Base-by-base conservation (phyloP, 768 basidiomycete genomes). In the Trametes meyenii region DNA sequence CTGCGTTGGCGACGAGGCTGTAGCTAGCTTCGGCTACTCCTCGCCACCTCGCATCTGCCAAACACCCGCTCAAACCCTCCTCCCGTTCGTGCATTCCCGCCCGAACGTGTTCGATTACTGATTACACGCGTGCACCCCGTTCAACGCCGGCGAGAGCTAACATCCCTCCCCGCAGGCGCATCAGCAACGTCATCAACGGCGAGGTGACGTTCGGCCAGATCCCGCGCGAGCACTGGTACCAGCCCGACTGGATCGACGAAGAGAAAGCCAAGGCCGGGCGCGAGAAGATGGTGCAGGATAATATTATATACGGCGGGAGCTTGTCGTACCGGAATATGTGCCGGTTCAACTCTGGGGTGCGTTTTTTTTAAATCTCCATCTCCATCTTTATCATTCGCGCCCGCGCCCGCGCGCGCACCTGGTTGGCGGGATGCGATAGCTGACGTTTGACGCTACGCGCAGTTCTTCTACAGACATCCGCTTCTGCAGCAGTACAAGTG, bases 161-260 rank as follows among this genome's bases (percentile, higher is more conserved):
- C 29, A 5, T 6, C 2, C 58, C 26, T 36, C 43, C 36, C 26
- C 48, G 29, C 63, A 71, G 68, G 39, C 67, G 67, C 10, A 59
- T 75, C 11, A 60, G 61, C 33, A 68, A 69, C 26, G 60, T 72
- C 44, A 62, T 70, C 38, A 46, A 59, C 12, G 74, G 79, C 2
- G 74, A 77, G 4, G 76, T 83, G 39, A 69, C 74, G 17, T 89
- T 85, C 65, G 87, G 86, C n/a, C 69, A 79, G 5, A 83, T 92
- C 26, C 82, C 85, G 21, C 72, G 71, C 38, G 79, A 84, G 1
- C 81, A 89, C 58, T 92, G 90, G 90, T 74, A 76, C 63, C 90
- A 90, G 70, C 90, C 90, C 0, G 80, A 79, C 33, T 89, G 81
- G 83, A 83, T 92, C 46, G 88, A 92, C 66, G 88, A 91, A 67